These are phyloP conservation scores for Trypanosoma grayi DNA, from an alignment of 208 protist genomes.

Conservation along the genomic window DNA sequence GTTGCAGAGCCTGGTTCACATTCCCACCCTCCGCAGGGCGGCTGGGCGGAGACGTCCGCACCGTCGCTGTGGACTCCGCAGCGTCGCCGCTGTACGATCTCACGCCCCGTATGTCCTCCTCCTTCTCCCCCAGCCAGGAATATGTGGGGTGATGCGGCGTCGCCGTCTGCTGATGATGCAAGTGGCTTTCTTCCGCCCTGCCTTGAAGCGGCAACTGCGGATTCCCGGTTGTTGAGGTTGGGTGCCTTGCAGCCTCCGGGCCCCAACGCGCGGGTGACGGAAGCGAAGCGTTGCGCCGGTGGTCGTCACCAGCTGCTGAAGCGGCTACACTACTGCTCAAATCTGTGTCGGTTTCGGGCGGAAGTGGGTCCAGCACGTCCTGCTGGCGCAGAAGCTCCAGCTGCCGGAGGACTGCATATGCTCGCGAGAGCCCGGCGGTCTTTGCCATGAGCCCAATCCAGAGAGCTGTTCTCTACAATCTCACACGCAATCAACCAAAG, in stretches of 20 bases:
- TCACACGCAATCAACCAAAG: too few relatives aligned
- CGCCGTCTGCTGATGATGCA: neutral
- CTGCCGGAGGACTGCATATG: conserved; percentile 65
- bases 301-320: neutral
- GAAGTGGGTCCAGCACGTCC: conserved; percentile 39
- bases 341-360: conserved; percentile 6
- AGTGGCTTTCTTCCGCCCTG: neutral
- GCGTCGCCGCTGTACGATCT: neutral
- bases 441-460: too few relatives aligned
- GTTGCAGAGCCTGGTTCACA: conserved; percentile 10
- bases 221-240: neutral
- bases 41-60: neutral
- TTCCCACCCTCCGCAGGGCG: neutral
- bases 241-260: neutral
- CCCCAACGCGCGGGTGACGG: neutral
- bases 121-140: neutral
- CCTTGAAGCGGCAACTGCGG: neutral
- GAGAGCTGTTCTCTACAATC: too few relatives aligned
- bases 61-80: neutral
- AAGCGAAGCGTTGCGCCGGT: neutral
- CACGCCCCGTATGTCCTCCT: neutral
- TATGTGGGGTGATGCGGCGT: neutral
- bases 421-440: conserved; percentile 44
- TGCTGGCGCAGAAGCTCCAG: conserved; percentile 54
- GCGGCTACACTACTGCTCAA: neutral